These are phyloP conservation scores for Cudoniella acicularis DNA, from an alignment of 495 filamentous ascomycete genomes.

Conservation along the genomic window DNA sequence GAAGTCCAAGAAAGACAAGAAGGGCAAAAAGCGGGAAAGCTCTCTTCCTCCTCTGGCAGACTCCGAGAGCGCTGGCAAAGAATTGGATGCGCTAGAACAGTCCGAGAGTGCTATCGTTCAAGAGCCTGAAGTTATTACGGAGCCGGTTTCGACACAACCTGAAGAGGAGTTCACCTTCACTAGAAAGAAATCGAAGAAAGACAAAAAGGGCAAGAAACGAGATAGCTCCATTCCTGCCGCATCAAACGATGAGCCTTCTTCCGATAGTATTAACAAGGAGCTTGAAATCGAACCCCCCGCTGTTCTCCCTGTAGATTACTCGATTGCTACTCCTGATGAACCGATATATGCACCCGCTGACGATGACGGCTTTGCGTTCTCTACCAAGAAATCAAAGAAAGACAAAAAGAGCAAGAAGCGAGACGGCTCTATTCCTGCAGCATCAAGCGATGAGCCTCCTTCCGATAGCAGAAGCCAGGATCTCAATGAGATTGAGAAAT, in stretches of 20 bases:
- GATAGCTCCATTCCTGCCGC: background rate
- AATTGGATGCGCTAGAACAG: background rate
- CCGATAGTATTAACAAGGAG: background rate
- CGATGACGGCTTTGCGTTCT: slow-evolving; percentile 8
- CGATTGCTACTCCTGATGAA: background rate
- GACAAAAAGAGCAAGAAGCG: background rate
- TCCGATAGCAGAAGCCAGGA: background rate
- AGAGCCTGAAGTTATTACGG: too few species aligned
- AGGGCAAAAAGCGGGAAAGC: slow-evolving; percentile 28
- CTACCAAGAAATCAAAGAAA: slow-evolving; percentile 26
- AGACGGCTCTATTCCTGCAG: background rate
- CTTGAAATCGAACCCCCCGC: too few species aligned
- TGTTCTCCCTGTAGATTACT: background rate
- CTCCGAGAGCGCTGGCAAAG: background rate
- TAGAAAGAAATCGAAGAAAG: slow-evolving; percentile 26
- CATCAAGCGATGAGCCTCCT: background rate
- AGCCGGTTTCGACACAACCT: too few species aligned
- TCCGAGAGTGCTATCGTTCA: background rate
- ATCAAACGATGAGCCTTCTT: background rate
- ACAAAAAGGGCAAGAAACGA: background rate
- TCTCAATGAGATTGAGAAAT: too few species aligned
- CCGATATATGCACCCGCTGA: background rate
- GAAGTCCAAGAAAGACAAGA: slow-evolving; percentile 38
- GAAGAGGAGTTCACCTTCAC: slow-evolving; percentile 20
- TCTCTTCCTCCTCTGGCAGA: slow-evolving; percentile 4